Percentiles rank a stretch among this genome's conserved stretches.
Conservation (phyloP, 2,329 filamentous ascomycete species). For the Claviceps sp. region DNA sequence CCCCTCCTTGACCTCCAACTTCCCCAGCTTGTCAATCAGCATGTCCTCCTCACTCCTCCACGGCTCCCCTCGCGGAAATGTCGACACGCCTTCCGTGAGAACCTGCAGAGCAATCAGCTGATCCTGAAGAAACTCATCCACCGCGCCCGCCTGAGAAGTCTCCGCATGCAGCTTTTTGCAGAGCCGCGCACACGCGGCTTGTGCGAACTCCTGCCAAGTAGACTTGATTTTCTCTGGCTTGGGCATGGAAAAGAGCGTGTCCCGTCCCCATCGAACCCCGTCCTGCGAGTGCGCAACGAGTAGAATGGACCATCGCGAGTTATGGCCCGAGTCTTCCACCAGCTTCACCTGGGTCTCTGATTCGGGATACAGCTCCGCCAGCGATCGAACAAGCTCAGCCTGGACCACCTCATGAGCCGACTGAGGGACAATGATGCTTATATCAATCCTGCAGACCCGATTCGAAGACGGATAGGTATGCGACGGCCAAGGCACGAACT, state of each 20-base stretch:
- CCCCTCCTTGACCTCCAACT: conserved; percentile 12
- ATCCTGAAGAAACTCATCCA: conserved; percentile 47
- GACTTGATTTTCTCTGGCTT: conserved; percentile 27
- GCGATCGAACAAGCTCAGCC: conserved; percentile 23
- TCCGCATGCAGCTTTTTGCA: conserved; percentile 32
- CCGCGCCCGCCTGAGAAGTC: conserved; percentile 28
- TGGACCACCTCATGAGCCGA: conserved; percentile 29
- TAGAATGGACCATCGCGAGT: conserved; percentile 40
- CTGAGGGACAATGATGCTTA: conserved; percentile 36
- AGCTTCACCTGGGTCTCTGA: conserved; percentile 31
- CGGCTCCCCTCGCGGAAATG: conserved; percentile 23
- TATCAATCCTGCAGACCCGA: conserved; percentile 32
- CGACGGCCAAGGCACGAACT: conserved; percentile 15
- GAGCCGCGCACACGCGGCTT: conserved; percentile 31
- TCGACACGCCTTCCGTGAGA: conserved; percentile 38
- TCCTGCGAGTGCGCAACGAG: conserved; percentile 38
- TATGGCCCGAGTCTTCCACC: conserved; percentile 37
- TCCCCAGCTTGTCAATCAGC: conserved; percentile 11
- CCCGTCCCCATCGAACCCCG: conserved; percentile 35
- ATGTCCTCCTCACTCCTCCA: conserved; percentile 10
- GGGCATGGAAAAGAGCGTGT: conserved; percentile 27
- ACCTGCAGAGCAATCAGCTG: conserved; percentile 49
- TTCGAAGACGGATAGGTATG: conserved; percentile 15
- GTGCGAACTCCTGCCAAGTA: conserved; percentile 16
- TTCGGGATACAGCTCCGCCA: conserved; percentile 29